phyloP scores from a whole-genome alignment of 1,139 yeast genomes.

The Magnusiomyces suaveolens region DNA sequence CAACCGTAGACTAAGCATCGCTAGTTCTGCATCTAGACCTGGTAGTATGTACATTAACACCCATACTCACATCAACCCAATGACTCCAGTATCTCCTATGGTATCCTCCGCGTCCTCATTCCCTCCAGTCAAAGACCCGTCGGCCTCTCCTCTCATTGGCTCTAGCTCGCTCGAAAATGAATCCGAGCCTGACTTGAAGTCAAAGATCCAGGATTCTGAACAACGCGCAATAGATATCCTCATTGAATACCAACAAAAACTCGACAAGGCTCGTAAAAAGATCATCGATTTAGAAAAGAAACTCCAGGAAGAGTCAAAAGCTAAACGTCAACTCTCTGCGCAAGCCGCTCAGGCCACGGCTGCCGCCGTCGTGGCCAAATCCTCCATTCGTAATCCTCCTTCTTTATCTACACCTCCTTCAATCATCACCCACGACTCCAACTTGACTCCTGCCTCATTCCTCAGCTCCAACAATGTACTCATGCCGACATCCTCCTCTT shows the following conservation, averaged over 20 bases:
- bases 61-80: neutral
- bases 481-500: neutral
- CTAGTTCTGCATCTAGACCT: neutral
- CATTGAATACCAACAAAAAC: constrained; percentile 26
- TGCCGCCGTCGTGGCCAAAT: constrained; percentile 3
- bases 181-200: constrained; percentile 17
- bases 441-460: neutral
- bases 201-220: constrained; percentile 23
- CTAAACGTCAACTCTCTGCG: constrained; percentile 5
- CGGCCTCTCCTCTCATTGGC: neutral
- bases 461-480: neutral
- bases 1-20: neutral
- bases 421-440: neutral
- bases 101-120: neutral
- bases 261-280: constrained; percentile 24
- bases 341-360: constrained; percentile 2
- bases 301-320: constrained; percentile 18
- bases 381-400: neutral
- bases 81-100: neutral
- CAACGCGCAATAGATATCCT: constrained; percentile 22
- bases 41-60: neutral
- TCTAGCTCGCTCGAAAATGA: too few species aligned
- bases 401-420: neutral
- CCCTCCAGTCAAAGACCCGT: neutral
- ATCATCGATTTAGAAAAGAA: constrained; percentile 22